Conservation (phyloP, 352 stramenopile species). For the Elongisporangium prolatum region DNA sequence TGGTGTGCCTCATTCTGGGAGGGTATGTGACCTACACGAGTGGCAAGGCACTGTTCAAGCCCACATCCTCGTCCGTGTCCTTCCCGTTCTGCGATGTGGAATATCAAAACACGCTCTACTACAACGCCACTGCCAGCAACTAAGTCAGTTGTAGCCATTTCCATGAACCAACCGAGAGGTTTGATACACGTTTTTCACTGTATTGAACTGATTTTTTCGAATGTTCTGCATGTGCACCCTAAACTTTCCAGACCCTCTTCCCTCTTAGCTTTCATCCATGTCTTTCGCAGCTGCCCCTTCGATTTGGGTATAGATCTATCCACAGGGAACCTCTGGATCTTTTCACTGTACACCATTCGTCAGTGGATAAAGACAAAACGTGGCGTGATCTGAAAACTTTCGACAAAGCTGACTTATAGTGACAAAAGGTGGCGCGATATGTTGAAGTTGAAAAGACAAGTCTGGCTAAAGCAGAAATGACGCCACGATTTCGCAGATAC, state of each 20-base stretch:
- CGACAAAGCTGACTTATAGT: too few relatives aligned
- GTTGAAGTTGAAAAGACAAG: too few relatives aligned
- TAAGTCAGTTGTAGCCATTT: background rate
- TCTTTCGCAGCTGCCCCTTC: background rate
- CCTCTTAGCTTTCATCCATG: background rate
- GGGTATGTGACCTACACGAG: constrained; percentile 16
- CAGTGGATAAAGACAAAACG: too few relatives aligned
- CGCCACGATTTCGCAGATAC: too few relatives aligned
- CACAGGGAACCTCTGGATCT: too few relatives aligned
- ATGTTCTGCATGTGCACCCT: background rate
- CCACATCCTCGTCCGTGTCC: constrained; percentile 16
- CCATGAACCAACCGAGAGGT: too few relatives aligned
- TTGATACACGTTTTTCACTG: too few relatives aligned
- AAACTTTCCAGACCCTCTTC: background rate
- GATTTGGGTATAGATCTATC: background rate
- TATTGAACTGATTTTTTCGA: background rate
- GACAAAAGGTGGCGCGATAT: too few relatives aligned
- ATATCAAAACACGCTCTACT: constrained; percentile 10
- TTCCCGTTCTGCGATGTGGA: constrained; percentile 13
- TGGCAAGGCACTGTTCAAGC: constrained; percentile 11
- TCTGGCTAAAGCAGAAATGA: too few relatives aligned
- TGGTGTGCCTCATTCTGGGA: constrained; percentile 14
- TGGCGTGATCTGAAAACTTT: too few relatives aligned
- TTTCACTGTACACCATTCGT: too few relatives aligned
- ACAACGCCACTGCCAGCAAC: constrained; percentile 12